Evolutionary conservation across 1,139 yeast species (phyloP), one percentile per base, ranked within the genome.

Genomic region (Geotrichum histeridarum): DNA sequence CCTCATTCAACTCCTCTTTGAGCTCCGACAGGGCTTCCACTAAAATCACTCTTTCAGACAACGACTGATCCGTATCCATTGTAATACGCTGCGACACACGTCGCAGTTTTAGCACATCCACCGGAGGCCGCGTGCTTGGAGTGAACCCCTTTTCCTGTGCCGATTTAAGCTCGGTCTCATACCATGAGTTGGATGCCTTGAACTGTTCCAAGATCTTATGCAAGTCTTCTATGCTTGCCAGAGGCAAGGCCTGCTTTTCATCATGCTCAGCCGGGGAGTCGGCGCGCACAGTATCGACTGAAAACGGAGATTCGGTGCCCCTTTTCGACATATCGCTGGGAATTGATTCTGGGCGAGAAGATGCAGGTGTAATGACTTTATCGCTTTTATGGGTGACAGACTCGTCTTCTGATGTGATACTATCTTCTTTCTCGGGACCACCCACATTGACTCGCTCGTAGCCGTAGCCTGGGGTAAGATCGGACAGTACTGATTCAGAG

Each of bases 131-230:
- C 2, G 65, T 57, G 42, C 51, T 53, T 6, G 69, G 67, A 17
- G 66, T 60, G 49, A 59, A 67, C 1, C 70, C 70, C 31, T 39
- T 48, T 22, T 65, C 65, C 27, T 57, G 58, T 3, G 70, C 70
- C 22, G 65, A 61, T 2, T 66, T 61, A 30, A 67, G 62, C 50
- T 67, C 70, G 2, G 64, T 51, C 54, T 67, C 70, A 51, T 67
- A 67, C 70, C 70, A 67, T 1, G 70, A 62, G 52, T 67, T 67
- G 18, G 70, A 65, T 2, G 70, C 70, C 55, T 66, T 67, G 35
- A 67, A 61, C 39, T 62, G 62, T 50, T 67, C 70, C 8, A 53
- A 42, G 12, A 37, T 49, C 39, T 53, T 52, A 8, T 48, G 22
- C 15, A 44, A 7, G 11, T 41, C 33, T 15, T 51, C 54, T n/a